Evolutionary conservation across 179 eudicot species (phyloP), one percentile per base, ranked within the genome.

Genomic region (Silene vulgaris): DNA sequence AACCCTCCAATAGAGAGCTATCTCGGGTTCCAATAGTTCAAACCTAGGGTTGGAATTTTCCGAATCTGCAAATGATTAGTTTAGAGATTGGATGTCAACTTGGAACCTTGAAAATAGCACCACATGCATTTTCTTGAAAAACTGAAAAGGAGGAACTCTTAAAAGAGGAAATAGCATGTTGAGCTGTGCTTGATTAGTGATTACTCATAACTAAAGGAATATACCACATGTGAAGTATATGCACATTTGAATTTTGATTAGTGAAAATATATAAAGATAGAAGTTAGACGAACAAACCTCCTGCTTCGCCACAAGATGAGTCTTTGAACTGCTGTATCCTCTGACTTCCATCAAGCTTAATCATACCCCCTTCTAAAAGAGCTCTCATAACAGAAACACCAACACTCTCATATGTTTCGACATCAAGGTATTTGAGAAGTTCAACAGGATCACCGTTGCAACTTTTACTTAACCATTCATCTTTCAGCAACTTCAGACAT

Each of bases 381-480:
- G 93, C 89, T 67, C 50, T 80, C 93, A 93, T 87, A 54, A 90
- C 97, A 35, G 88, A 87, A 77, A 87, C 91, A 52, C 97, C 97
- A 82, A 96, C 90, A 5, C 82, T 62, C 85, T 96, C 99, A 75
- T 93, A 96, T 69, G 99, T 96, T 86, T 96, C 99, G 29, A 96
- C 99, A 84, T 96, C 99, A 75, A 96, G 92, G 82, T 84, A 96
- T 81, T 89, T 96, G 73, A 96, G 97, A 77, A 96, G 96, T 81
- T 83, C 88, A 56, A 90, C 78, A 40, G 91, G 90, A 75, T 91
- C 83, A 78, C 87, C 90, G 45, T 89, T 88, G 86, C 99, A 93
- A 74, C 87, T 85, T 81, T 93, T 93, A 74, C 85, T 74, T 78
- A 96, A 90, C 99, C 99, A 96, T 77, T 96, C 96, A 77, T 96